Base-by-base conservation (phyloP, 371 early-diverging fungal genomes). In the Rhizopus sp. region DNA sequence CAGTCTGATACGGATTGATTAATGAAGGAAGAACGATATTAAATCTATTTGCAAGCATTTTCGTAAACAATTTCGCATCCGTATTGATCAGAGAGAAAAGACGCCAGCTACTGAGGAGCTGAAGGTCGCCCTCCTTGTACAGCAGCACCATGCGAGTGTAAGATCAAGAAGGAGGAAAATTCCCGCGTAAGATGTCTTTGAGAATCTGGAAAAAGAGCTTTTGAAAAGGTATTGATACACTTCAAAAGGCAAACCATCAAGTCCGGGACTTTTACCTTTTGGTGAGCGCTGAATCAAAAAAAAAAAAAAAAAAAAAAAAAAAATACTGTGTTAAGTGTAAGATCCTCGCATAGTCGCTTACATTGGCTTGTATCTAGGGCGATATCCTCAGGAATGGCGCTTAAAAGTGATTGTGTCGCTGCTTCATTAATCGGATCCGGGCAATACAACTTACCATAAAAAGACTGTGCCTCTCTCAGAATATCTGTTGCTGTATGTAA, bases 171-270 rank as follows among this genome's bases (percentile, higher is more conserved):
- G 7, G 13, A 7, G 68, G 62, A 16, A 61, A 45, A 0, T 17
- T 3, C 4, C 57, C 59, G 0, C 44, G 7, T 0, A 69, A 42
- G 1, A 69, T 69, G 10, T 53, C 50, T 0, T 71, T 0, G 3
- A 75, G 53, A 1, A 12, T 7, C 0, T 35, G n/a, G 1, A 1
- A 54, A 8, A 0, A 15, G 13, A 5, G 39, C n/a, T 34, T 8
- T 47, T 50, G 37, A 35, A 5, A 16, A 60, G 32, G 3, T 15
- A 16, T 12, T 50, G 12, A 48, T 69, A 67, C 3, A 72, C 23
- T 34, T 72, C 70, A 57, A 70, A 76, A 34, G 67, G 68, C 3
- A 76, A 9, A 7, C 70, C 77, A 48, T 72, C 69, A 4, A 61
- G 17, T 0, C 76, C 65, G 12, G 70, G 70, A 10, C 72, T 64